A percentile compares a stretch with the other conserved stretches of the same genome.
These are phyloP conservation scores for Ustilago shanxiensis DNA, from an alignment of 1,284 basidiomycete species.

Conservation along the genomic window DNA sequence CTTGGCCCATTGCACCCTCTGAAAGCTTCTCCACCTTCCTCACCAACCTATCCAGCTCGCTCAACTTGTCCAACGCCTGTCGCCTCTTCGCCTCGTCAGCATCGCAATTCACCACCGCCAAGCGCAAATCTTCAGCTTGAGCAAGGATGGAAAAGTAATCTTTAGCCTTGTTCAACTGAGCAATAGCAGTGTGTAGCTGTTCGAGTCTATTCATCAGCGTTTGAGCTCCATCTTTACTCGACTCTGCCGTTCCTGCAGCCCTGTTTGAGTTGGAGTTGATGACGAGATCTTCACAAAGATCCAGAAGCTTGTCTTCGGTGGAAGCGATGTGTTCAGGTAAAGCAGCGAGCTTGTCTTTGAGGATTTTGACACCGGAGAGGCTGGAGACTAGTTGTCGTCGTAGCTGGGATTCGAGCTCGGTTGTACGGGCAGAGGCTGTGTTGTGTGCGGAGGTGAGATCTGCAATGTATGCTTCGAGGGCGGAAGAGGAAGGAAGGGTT, in stretches of 20 bases:
- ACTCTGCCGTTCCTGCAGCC: constrained; percentile 6
- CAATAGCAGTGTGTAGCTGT: constrained; percentile 38
- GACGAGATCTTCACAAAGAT: constrained; percentile 48
- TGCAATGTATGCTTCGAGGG: constrained; percentile 37
- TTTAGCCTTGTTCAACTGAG: constrained; percentile 45
- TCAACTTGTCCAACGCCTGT: constrained; percentile 19
- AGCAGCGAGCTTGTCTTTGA: constrained; percentile 27
- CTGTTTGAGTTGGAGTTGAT: constrained; percentile 6
- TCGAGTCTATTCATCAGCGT: constrained; percentile 38
- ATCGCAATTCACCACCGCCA: constrained; percentile 20
- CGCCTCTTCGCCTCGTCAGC: constrained; percentile 5
- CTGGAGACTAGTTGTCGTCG: constrained; percentile 38
- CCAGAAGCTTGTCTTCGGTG: constrained; percentile 49
- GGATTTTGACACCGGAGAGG: constrained; percentile 30
- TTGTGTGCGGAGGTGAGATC: constrained; percentile 29
- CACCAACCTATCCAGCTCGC: constrained; percentile 35
- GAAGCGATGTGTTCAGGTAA: constrained; percentile 45
- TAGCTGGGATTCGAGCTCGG: constrained; percentile 32
- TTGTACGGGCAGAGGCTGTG: constrained; percentile 11
- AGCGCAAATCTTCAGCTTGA: constrained; percentile 51
- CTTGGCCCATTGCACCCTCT: background rate
- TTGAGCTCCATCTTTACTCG: constrained; percentile 20
- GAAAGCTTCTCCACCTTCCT: constrained; percentile 32
- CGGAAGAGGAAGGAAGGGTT: constrained; percentile 29
- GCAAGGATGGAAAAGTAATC: constrained; percentile 53